These are phyloP conservation scores for Acacia melanoxylon DNA, from an alignment of 306 rosid genomes.

Conservation along the genomic window DNA sequence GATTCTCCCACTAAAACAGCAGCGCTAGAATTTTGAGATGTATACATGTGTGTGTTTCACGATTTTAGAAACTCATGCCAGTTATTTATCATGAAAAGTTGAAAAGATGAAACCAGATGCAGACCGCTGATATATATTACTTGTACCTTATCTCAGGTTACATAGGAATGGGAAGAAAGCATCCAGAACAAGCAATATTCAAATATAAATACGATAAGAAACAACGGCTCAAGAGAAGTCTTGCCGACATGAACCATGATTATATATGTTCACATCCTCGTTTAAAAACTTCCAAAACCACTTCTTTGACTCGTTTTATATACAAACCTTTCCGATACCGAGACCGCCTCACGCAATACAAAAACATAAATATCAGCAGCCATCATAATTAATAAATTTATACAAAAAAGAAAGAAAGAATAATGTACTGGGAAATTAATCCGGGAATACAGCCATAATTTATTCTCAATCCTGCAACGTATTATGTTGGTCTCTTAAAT, in stretches of 20 bases:
- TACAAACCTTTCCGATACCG: slow-evolving; percentile 28
- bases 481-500: slow-evolving; percentile 5
- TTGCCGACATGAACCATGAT: not conserved
- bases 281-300: not conserved
- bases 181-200: not conserved
- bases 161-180: not conserved
- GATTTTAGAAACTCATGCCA: not conserved
- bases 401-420: slow-evolving; percentile 17
- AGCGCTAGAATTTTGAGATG: not conserved
- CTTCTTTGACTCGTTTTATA: not conserved
- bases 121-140: no score
- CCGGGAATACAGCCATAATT: slow-evolving; percentile 21
- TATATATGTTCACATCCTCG: not conserved
- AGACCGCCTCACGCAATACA: slow-evolving; percentile 36
- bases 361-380: slow-evolving; percentile 13
- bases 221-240: not conserved
- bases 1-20: not conserved
- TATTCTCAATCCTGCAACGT: slow-evolving; percentile 13
- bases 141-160: not conserved
- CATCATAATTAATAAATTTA: slow-evolving; percentile 17
- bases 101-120: not conserved
- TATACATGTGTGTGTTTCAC: not conserved
- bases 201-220: not conserved
- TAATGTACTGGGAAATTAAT: slow-evolving; percentile 27
- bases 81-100: not conserved